A percentile compares a stretch with the other conserved stretches of the same genome.
Conservation (phyloP, 352 stramenopile species). For the Phytophthora rubi region DNA sequence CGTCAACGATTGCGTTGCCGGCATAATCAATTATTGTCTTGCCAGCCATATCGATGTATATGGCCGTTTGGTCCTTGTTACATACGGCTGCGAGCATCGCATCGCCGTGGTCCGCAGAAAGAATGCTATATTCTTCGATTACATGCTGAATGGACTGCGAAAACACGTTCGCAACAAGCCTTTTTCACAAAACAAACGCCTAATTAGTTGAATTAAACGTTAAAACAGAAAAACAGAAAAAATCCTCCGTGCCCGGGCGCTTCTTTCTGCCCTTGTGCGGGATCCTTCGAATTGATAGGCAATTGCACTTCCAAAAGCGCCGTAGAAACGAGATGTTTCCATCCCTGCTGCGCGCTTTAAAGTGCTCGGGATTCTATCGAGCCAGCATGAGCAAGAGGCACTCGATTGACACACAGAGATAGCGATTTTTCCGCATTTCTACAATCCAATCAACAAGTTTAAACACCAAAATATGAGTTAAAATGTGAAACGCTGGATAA, state of each 20-base stretch:
- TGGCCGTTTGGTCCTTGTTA: slow-evolving; percentile 23
- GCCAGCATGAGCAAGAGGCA: background rate
- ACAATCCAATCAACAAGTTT: background rate
- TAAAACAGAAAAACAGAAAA: slow-evolving; percentile 3
- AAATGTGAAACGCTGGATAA: background rate
- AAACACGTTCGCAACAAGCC: slow-evolving; percentile 18
- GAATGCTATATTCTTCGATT: slow-evolving; percentile 13
- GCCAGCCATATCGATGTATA: slow-evolving; percentile 18
- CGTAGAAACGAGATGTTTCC: background rate
- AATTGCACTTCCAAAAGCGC: background rate
- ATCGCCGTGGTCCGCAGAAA: background rate
- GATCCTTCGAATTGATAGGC: background rate
- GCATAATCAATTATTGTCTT: slow-evolving; percentile 21
- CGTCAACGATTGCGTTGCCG: slow-evolving; percentile 1
- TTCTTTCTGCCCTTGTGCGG: background rate
- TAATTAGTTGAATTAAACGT: background rate
- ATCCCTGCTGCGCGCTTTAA: background rate
- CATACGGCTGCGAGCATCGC: slow-evolving; percentile 4
- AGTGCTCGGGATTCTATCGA: background rate
- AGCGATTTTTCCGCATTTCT: background rate
- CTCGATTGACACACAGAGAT: background rate
- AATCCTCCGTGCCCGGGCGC: background rate
- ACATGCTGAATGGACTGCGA: slow-evolving; percentile 13
- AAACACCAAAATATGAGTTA: background rate
- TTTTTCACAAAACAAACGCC: background rate